Base-by-base conservation (phyloP, 371 early-diverging fungal genomes). In the Lichtheimia corymbifera region DNA sequence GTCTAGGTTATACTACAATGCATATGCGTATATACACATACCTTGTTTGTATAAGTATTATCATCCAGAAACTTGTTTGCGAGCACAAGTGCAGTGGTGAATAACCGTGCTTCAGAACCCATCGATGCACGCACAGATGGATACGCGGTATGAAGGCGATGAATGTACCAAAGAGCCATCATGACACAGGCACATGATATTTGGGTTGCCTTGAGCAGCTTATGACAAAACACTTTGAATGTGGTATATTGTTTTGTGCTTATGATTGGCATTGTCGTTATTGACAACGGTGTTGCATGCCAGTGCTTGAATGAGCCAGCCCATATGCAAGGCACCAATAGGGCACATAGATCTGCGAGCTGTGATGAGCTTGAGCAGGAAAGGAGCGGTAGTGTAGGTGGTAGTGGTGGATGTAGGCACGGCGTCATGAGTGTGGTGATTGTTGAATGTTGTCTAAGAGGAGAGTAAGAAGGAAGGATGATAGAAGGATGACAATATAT, bases 1-100 rank as follows among this genome's bases (percentile, higher is more conserved):
- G 20, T 24, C 24, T 24, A 15, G 57, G 54, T 17, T 17, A 24
- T 17, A 35, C 35, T 35, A 35, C 35, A 35, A 35, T 35, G 35
- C 35, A 54, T 40, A 43, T 42, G 55, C 13, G 40, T 56, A 55
- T 55, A 13, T 55, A 24, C 15, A 20, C 45, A 59, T 68, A 79
- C 79, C 79, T 80, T 80, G 61, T 85, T 86, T 17, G 89, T 85
- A 57, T 82, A 89, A 52, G 89, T 87, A 65, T 87, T 85, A 72
- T 88, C 89, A 57, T 88, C 88, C 17, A 88, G 70, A 54, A 73
- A 88, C 62, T 88, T 88, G 67, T 83, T 85, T 45, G 87, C 83
- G 5, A 88, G 73, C 51, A 88, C 76, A 28, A 88, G 72, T 45
- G 88, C 82, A 4, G 87, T 86, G 1, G 84, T 85, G 65, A 88